Conservation (phyloP, 2,329 filamentous ascomycete genomes). For the Botryotinia calthae region DNA sequence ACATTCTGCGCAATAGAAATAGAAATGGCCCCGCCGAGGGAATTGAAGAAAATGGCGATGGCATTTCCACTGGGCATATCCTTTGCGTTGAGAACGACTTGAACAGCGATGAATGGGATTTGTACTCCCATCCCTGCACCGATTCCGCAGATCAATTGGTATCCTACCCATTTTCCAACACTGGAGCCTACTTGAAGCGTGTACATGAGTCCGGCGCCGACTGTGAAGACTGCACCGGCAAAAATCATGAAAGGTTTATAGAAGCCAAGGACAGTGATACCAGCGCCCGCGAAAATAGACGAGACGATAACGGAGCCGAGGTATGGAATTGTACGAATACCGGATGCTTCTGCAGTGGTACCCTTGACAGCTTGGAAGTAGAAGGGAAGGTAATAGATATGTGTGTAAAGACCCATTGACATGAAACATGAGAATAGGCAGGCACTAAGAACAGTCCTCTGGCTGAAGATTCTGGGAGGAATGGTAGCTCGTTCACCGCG, state of each 20-base stretch:
- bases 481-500: conserved; percentile 52
- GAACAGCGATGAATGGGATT: conserved; percentile 51
- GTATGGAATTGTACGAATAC: conserved; percentile 45
- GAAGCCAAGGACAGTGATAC: conserved; percentile 43
- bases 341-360: conserved; percentile 41
- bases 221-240: conserved; percentile 45
- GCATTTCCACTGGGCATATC: conserved; percentile 56
- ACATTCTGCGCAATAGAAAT: conserved; percentile 55
- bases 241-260: conserved; percentile 48
- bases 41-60: conserved; percentile 57
- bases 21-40: conserved; percentile 57
- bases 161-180: conserved; percentile 51
- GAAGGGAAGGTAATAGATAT: conserved; percentile 44
- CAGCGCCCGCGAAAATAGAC: conserved; percentile 42
- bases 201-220: conserved; percentile 47
- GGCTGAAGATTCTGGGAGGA: conserved; percentile 45
- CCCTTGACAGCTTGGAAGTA: conserved; percentile 51
- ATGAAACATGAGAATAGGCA: conserved; percentile 39
- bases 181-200: conserved; percentile 44
- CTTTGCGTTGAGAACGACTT: conserved; percentile 49
- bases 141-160: conserved; percentile 50
- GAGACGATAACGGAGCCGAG: conserved; percentile 46
- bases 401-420: conserved; percentile 43
- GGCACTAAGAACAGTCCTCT: conserved; percentile 41
- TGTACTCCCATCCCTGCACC: conserved; percentile 47